A percentile compares a stretch with the other conserved stretches of the same genome.
Evolutionary conservation across 1,284 basidiomycete genomes (phyloP).

Genomic region (Leccinum subatratum): DNA sequence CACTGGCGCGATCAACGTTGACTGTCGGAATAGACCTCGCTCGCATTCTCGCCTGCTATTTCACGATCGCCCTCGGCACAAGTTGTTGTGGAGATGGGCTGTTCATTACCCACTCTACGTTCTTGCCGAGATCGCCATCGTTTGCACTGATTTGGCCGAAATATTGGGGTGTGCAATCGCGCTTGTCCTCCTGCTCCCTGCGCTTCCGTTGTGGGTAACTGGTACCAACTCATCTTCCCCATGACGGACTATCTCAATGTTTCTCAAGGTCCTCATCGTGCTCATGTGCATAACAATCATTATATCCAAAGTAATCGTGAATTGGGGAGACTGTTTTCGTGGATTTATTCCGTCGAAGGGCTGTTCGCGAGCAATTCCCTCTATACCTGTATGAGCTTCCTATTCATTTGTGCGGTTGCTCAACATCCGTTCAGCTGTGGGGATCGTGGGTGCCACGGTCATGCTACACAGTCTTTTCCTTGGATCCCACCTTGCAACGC

Average conservation of each 20-base stretch:
- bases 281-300: constrained; percentile 81
- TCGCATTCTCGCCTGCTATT: constrained; percentile 55
- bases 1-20: constrained; percentile 1
- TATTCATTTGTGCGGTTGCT: constrained; percentile 2
- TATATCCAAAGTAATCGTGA: constrained; percentile 67
- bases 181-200: constrained; percentile 66
- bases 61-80: constrained; percentile 47
- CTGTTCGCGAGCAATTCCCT: constrained; percentile 62
- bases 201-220: constrained; percentile 60
- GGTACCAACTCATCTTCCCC: too few relatives aligned
- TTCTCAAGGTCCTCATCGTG: constrained; percentile 66
- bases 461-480: constrained; percentile 93
- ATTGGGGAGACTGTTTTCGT: constrained; percentile 78
- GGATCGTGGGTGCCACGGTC: constrained; percentile 78
- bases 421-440: constrained; percentile 55
- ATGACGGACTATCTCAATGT: not conserved
- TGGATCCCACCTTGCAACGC: constrained; percentile 79
- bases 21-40: constrained; percentile 40
- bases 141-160: constrained; percentile 57
- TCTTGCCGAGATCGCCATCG: constrained; percentile 63
- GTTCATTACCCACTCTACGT: constrained; percentile 52
- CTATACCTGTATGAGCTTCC: constrained; percentile 62
- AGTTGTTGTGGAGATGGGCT: constrained; percentile 45
- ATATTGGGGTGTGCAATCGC: constrained; percentile 74
- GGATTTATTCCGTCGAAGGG: constrained; percentile 78